These are phyloP conservation scores for Jacaranda mimosifolia DNA, from an alignment of 257 asterid genomes.

Conservation along the genomic window DNA sequence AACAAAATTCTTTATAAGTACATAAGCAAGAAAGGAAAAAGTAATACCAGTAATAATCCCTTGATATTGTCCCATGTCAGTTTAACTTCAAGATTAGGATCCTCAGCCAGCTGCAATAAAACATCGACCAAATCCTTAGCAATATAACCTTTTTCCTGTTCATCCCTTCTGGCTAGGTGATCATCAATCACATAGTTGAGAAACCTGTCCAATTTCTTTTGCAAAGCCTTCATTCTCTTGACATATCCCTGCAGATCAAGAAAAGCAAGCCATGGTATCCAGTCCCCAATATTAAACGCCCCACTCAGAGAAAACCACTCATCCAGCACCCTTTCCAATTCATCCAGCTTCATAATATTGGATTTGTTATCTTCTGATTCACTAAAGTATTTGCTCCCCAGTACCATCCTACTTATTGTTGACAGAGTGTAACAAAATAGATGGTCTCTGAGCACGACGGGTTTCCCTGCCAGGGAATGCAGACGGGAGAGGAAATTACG, in stretches of 20 bases:
- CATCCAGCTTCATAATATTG: constrained; percentile 17
- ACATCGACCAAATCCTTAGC: too few relatives aligned
- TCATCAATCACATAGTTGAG: constrained; percentile 46
- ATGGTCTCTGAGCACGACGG: constrained; percentile 40
- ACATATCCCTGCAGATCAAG: constrained; percentile 59
- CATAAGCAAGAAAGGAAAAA: too few relatives aligned
- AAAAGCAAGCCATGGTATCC: constrained; percentile 61
- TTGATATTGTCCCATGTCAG: too few relatives aligned
- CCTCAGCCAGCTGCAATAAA: too few relatives aligned
- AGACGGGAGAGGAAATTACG: constrained; percentile 37
- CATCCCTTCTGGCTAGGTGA: constrained; percentile 36
- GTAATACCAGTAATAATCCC: too few relatives aligned
- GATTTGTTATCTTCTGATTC: constrained; percentile 4
- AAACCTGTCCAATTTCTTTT: constrained; percentile 36
- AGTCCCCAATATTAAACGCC: constrained; percentile 48
- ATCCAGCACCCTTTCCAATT: constrained; percentile 35
- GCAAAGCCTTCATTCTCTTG: constrained; percentile 44
- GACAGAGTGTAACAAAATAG: constrained; percentile 29
- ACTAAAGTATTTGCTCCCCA: constrained; percentile 33
- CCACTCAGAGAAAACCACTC: constrained; percentile 48
- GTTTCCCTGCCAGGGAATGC: constrained; percentile 35
- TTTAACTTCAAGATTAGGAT: too few relatives aligned
- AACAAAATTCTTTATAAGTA: too few relatives aligned
- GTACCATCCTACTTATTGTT: constrained; percentile 41
- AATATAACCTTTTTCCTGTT: not conserved